Conservation (phyloP, 2,329 filamentous ascomycete genomes). For the Penicillium hesseltinei region DNA sequence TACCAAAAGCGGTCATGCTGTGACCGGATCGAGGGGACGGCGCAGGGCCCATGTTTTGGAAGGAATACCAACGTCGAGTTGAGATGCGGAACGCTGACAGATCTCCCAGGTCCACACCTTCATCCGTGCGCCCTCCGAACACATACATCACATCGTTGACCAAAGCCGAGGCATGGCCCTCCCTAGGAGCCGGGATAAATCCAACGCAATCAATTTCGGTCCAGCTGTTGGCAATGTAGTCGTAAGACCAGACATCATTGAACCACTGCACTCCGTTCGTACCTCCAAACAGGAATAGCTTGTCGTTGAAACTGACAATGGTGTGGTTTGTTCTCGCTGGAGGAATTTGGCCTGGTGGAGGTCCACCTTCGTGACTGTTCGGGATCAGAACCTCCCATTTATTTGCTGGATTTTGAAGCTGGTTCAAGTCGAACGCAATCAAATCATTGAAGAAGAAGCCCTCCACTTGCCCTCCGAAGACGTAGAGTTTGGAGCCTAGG, state of each 20-base stretch:
- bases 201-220: conserved; percentile 90
- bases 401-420: conserved; percentile 84
- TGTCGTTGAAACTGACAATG: conserved; percentile 87
- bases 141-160: conserved; percentile 99
- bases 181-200: conserved; percentile 89
- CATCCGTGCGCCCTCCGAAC: conserved; percentile 92
- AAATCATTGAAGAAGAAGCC: conserved; percentile 98
- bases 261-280: conserved; percentile 97
- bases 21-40: conserved; percentile 92
- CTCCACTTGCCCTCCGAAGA: conserved; percentile 96
- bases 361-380: conserved; percentile 61
- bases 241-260: conserved; percentile 98
- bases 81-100: conserved; percentile 81
- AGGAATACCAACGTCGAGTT: conserved; percentile 94
- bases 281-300: conserved; percentile 93
- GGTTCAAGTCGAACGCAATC: conserved; percentile 91
- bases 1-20: conserved; percentile 94
- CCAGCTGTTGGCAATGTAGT: conserved; percentile 80
- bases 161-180: conserved; percentile 89
- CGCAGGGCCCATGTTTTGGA: conserved; percentile 98
- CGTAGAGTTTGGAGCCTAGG: conserved; percentile 91
- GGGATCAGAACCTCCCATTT: conserved; percentile 90
- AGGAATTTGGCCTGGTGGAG: conserved; percentile 66
- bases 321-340: conserved; percentile 93
- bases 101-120: conserved; percentile 88